Evolutionary conservation across 768 basidiomycete species (phyloP).

Genomic region (Pisolithus microcarpus): DNA sequence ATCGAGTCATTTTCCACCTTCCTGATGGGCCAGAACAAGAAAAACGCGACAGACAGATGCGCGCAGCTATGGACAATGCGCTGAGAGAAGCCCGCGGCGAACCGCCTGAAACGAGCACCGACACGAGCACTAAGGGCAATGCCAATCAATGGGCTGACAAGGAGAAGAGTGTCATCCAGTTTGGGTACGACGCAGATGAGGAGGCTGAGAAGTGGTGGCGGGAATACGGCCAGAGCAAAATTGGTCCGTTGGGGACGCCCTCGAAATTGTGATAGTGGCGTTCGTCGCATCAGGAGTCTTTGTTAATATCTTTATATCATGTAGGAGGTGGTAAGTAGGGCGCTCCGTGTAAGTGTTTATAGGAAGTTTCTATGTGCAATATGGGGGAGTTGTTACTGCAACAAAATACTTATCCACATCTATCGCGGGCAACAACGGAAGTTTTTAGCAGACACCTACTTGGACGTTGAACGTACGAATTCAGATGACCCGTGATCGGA

Average conservation of each 20-base stretch:
- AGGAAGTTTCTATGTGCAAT: too few relatives aligned
- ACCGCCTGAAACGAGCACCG: constrained; percentile 5
- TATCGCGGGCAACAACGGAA: too few relatives aligned
- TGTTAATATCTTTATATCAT: not conserved
- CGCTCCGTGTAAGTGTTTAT: too few relatives aligned
- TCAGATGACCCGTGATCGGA: too few relatives aligned
- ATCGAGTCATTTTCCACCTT: constrained; percentile 50
- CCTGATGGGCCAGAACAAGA: constrained; percentile 48
- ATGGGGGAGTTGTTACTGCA: too few relatives aligned
- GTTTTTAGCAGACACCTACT: too few relatives aligned
- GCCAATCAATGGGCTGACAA: constrained; percentile 56
- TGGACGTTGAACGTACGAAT: too few relatives aligned
- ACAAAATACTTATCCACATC: too few relatives aligned
- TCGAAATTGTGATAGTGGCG: not conserved
- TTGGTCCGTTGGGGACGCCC: constrained; percentile 5
- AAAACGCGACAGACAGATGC: constrained; percentile 46
- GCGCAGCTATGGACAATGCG: constrained; percentile 37
- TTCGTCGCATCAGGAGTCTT: not conserved
- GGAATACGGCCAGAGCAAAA: constrained; percentile 19
- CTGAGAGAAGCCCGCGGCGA: constrained; percentile 18
- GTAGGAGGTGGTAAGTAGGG: too few relatives aligned
- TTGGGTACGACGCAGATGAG: constrained; percentile 48
- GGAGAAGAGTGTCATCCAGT: constrained; percentile 39
- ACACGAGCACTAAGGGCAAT: constrained; percentile 23
- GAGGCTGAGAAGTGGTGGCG: constrained; percentile 47